Evolutionary conservation across 345 rosid species (phyloP).

Genomic region (Hibiscus mutabilis): DNA sequence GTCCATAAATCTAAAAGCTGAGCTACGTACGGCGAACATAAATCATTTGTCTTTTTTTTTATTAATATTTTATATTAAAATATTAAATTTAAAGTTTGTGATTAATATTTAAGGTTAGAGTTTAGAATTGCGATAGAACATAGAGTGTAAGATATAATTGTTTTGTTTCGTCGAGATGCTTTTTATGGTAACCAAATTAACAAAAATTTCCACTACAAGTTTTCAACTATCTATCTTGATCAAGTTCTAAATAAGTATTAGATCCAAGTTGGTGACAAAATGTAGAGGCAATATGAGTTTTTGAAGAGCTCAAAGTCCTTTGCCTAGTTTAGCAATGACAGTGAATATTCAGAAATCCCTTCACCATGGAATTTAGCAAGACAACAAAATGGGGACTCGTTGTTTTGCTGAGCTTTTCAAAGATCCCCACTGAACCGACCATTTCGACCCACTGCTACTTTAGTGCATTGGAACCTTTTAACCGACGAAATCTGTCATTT

Average conservation of each 20-base stretch:
- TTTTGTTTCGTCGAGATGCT: background rate
- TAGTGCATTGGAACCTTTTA: conserved; percentile 4
- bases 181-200: background rate
- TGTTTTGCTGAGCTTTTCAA: background rate
- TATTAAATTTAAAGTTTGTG: too few relatives aligned
- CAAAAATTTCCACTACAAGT: background rate
- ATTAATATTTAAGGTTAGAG: too few relatives aligned
- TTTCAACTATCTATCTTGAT: background rate
- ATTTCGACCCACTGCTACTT: conserved; percentile 6
- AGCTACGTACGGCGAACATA: background rate
- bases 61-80: too few relatives aligned
- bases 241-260: background rate
- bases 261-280: background rate
- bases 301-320: background rate
- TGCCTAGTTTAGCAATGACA: background rate
- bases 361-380: background rate
- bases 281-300: too few relatives aligned
- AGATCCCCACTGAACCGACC: background rate
- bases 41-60: too few relatives aligned
- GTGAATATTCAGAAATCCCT: background rate
- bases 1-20: background rate
- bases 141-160: background rate
- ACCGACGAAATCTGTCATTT: background rate
- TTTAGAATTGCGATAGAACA: too few relatives aligned
- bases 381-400: background rate